Evolutionary conservation across 192 early-diverging fungal genomes (phyloP).

Genomic region (Lunasporangiospora selenospora): DNA sequence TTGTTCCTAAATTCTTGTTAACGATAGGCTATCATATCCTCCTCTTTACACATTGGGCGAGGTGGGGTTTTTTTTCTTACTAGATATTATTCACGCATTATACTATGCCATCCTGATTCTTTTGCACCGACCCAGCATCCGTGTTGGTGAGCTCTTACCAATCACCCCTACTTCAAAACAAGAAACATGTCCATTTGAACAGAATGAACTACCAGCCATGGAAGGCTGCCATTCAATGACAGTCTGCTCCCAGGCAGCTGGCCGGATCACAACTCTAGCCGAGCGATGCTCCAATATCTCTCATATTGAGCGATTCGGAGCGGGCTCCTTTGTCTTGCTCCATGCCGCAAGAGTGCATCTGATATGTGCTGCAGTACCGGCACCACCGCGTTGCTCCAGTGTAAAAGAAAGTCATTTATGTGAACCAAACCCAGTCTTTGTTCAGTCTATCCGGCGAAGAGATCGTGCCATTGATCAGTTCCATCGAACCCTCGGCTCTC

Average conservation of each 20-base stretch:
- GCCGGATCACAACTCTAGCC: slow-evolving; percentile 12
- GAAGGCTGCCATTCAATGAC: slow-evolving; percentile 16
- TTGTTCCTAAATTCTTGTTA: too few relatives aligned
- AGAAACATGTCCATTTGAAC: neutral
- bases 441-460: slow-evolving; percentile 6
- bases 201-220: neutral
- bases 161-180: neutral
- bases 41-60: too few relatives aligned
- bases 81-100: slow-evolving; percentile 9
- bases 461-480: slow-evolving; percentile 11
- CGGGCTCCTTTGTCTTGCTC: slow-evolving; percentile 6
- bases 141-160: slow-evolving; percentile 3
- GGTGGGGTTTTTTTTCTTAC: slow-evolving; percentile 1
- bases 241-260: slow-evolving; percentile 9
- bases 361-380: slow-evolving; percentile 2
- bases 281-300: slow-evolving; percentile 3
- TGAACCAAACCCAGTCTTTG: neutral
- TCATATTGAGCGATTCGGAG: slow-evolving; percentile 13
- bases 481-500: slow-evolving; percentile 6
- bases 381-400: neutral
- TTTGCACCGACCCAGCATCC: slow-evolving; percentile 9
- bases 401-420: neutral
- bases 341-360: slow-evolving; percentile 11
- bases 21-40: too few relatives aligned
- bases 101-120: slow-evolving; percentile 10